These are phyloP conservation scores for Solanum hybrid DNA, from an alignment of 305 asterid species.

Conservation along the genomic window DNA sequence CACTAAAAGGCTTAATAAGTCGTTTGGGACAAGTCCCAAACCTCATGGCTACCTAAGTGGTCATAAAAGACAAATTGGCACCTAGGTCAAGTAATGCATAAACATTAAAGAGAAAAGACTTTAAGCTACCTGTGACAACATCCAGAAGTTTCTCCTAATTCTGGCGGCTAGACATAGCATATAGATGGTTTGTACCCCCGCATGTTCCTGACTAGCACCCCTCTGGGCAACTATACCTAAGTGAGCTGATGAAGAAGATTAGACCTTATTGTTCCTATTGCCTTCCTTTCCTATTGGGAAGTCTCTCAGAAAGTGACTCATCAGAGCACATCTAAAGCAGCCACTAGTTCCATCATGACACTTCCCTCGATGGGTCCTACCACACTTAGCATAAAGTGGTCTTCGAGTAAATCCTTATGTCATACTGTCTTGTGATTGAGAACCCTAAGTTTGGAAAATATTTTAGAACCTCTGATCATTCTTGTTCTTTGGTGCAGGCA, in stretches of 20 bases:
- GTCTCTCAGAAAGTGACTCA: background rate
- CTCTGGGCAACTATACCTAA: background rate
- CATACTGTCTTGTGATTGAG: background rate
- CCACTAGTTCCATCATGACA: background rate
- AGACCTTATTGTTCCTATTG: background rate
- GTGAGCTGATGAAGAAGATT: background rate
- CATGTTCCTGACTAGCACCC: background rate
- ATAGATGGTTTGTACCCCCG: background rate
- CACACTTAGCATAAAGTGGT: background rate
- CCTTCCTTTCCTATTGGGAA: background rate
- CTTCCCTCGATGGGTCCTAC: background rate
- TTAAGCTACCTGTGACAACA: background rate
- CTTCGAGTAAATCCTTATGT: background rate
- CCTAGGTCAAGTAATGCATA: background rate
- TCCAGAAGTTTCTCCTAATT: background rate
- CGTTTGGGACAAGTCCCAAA: too few species aligned
- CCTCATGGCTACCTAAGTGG: background rate
- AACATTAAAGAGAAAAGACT: background rate
- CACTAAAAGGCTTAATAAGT: background rate
- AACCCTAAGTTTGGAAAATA: background rate
- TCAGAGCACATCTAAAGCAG: background rate
- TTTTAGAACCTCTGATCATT: background rate
- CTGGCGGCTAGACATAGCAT: background rate
- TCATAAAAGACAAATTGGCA: background rate
- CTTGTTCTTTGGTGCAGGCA: background rate